Base-by-base conservation (phyloP, 441 rosid species). In the Gossypium gossypioides region DNA sequence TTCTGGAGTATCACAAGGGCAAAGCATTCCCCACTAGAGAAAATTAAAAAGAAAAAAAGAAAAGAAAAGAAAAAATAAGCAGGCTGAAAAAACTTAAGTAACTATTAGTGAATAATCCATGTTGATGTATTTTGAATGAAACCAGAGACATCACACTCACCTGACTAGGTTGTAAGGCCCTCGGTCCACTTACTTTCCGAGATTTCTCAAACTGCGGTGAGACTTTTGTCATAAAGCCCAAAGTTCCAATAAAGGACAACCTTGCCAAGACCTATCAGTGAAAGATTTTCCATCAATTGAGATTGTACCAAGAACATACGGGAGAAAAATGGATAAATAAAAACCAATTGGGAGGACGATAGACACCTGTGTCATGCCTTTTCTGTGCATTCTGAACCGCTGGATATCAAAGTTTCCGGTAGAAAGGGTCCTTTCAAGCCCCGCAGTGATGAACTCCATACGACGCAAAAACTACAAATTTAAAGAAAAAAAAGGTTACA, bases 131-230 rank as follows among this genome's bases (percentile, higher is more conserved):
- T 25, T 8, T 16, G 40, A 27, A 68, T 25, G 59, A 57, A 68
- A 15, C 69, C 57, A 21, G 54, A 67, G 68, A 79, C 19, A 74
- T 54, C 13, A 76, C 18, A 27, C 72, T 75, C 81, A 95, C 97
- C 93, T 95, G 98, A 78, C 98, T 95, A 62, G 99, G 99, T 82
- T 95, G 98, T 87, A 95, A 86, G 12, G 99, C 97, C 83, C 98
- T 88, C 37, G 99, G 98, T 79, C 99, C 99, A 86, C 99, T 92
- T 56, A 91, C 99, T 95, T 95, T 92, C 82, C 97, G 91, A 40
- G 99, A 95, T 86, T 92, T 95, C 84, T 92, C 97, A 76, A 95
- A 95, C 71, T 92, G 99, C 62, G 98, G 98, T 27, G 76, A 63
- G 76, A 92, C 78, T 85, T 87, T 91, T 34, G 99, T 95, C 86